phyloP scores from a whole-genome alignment of 164 flowering plant species.

The Annona squamosa region DNA sequence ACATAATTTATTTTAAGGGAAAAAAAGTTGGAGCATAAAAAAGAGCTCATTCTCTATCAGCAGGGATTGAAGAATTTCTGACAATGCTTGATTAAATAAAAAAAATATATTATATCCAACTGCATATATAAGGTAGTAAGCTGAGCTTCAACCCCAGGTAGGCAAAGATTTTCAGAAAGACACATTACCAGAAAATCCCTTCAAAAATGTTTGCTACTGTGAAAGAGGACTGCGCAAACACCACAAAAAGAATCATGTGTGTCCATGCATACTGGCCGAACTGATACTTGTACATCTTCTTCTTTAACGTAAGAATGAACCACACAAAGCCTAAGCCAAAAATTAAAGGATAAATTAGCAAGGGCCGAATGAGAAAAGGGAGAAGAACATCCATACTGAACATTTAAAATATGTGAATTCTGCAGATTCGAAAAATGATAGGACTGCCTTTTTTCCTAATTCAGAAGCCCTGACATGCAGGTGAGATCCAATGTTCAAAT shows the following conservation, averaged over 20 bases:
- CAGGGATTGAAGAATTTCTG: background rate
- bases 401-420: background rate
- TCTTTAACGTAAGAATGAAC: conserved; percentile 92
- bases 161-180: background rate
- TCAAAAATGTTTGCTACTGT: conserved; percentile 93
- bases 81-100: background rate
- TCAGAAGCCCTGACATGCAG: background rate
- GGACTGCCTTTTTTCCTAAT: background rate
- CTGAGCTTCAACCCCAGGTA: background rate
- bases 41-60: background rate
- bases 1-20: background rate
- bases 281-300: conserved; percentile 98
- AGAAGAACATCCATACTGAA: background rate
- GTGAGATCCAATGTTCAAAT: background rate
- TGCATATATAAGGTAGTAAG: background rate
- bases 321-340: conserved; percentile 73
- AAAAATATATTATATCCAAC: background rate
- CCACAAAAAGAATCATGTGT: conserved; percentile 96
- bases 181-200: conserved; percentile 88
- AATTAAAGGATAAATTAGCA: background rate
- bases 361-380: background rate
- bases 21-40: background rate
- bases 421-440: background rate
- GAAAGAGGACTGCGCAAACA: conserved; percentile 84
- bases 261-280: conserved; percentile 99